Evolutionary conservation across 1,139 yeast genomes (phyloP).

Genomic region (Candida pseudocylindracea): DNA sequence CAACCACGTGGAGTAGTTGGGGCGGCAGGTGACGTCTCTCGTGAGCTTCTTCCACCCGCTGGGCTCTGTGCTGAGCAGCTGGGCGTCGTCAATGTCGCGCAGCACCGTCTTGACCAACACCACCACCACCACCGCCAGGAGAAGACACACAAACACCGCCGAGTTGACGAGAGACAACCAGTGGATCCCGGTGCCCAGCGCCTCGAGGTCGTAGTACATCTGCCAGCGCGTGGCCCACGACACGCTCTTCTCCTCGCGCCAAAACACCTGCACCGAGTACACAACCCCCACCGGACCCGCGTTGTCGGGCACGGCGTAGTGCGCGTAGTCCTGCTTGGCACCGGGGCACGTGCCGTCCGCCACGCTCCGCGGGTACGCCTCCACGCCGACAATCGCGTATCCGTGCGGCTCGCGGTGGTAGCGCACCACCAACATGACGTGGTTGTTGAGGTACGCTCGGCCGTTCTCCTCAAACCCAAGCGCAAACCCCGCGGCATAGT

Average conservation of each 20-base stretch:
- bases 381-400: slow-evolving; percentile 67
- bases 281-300: slow-evolving; percentile 21
- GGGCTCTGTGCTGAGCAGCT: slow-evolving; percentile 2
- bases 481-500: slow-evolving; percentile 77
- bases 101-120: slow-evolving; percentile 28
- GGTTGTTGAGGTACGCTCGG: slow-evolving; percentile 46
- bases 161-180: slow-evolving; percentile 56
- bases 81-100: background rate
- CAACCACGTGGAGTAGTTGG: slow-evolving; percentile 20
- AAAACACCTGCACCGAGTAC: slow-evolving; percentile 69
- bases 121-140: slow-evolving; percentile 41
- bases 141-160: slow-evolving; percentile 30
- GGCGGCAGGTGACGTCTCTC: slow-evolving; percentile 31
- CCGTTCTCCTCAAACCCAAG: slow-evolving; percentile 46
- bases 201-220: slow-evolving; percentile 38
- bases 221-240: slow-evolving; percentile 61
- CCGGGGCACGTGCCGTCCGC: slow-evolving; percentile 50
- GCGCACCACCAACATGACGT: slow-evolving; percentile 59
- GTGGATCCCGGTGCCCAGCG: slow-evolving; percentile 25
- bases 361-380: slow-evolving; percentile 73
- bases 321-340: slow-evolving; percentile 30
- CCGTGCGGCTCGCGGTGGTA: slow-evolving; percentile 31
- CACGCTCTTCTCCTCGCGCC: slow-evolving; percentile 62
- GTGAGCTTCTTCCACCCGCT: slow-evolving; percentile 27
- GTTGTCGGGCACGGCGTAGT: slow-evolving; percentile 19